Evolutionary conservation across 2,329 filamentous ascomycete species (phyloP).

Genomic region (Nannizziopsis arthrosporioides): DNA sequence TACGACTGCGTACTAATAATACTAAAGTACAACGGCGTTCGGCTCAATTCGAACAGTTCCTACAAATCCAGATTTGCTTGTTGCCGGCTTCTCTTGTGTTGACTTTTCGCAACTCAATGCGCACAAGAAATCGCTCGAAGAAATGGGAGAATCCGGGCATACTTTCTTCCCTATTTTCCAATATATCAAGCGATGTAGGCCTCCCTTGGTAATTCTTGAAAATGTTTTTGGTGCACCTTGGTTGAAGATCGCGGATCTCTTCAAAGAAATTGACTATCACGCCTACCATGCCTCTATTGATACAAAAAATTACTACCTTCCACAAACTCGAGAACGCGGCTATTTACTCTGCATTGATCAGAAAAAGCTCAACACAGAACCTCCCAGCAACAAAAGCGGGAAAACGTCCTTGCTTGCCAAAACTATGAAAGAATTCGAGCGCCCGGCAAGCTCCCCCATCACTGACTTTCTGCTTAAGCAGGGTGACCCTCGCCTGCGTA

Average conservation of each 20-base stretch:
- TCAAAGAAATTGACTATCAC: conserved; percentile 45
- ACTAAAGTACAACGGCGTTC: conserved; percentile 51
- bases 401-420: conserved; percentile 31
- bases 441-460: conserved; percentile 50
- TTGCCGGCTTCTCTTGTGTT: conserved; percentile 65
- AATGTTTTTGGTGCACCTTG: conserved; percentile 56
- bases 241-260: conserved; percentile 38
- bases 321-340: conserved; percentile 53
- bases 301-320: conserved; percentile 60
- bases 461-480: conserved; percentile 49
- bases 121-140: conserved; percentile 39
- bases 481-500: conserved; percentile 44
- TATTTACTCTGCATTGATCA: conserved; percentile 49
- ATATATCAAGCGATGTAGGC: conserved; percentile 46
- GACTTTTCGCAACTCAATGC: conserved; percentile 60
- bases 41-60: conserved; percentile 50
- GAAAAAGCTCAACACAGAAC: conserved; percentile 17
- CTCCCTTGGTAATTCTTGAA: conserved; percentile 57
- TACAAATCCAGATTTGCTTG: conserved; percentile 48
- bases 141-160: conserved; percentile 51
- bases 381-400: conserved; percentile 21
- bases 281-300: conserved; percentile 44
- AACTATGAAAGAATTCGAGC: conserved; percentile 39
- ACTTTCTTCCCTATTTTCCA: conserved; percentile 53
- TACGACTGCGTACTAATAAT: conserved; percentile 7